Evolutionary conservation across 768 basidiomycete species (phyloP).

Genomic region (Auriscalpium vulgare): DNA sequence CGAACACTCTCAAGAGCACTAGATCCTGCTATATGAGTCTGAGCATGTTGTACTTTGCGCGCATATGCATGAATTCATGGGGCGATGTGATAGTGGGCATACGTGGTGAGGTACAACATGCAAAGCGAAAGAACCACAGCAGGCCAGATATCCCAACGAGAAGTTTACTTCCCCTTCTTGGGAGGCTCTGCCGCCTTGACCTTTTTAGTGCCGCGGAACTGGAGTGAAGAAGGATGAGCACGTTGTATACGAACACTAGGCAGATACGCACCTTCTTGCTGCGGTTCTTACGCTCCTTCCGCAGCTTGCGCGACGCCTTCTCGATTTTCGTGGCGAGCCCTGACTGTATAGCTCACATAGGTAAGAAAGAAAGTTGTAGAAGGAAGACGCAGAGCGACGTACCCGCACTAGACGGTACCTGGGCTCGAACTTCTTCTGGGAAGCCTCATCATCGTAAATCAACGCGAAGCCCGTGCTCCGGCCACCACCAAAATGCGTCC

Average conservation of each 20-base stretch:
- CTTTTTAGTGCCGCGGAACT: constrained; percentile 97
- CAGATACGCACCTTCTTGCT: constrained; percentile 84
- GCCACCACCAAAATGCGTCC: constrained; percentile 97
- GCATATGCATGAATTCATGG: constrained; percentile 29
- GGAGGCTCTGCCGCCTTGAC: constrained; percentile 83
- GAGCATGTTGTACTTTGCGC: neutral
- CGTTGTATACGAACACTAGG: constrained; percentile 1
- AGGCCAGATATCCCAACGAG: constrained; percentile 19
- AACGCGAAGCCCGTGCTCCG: constrained; percentile 94
- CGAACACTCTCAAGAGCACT: neutral
- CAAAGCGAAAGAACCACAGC: constrained; percentile 26
- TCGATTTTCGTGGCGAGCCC: constrained; percentile 72
- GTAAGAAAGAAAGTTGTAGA: neutral
- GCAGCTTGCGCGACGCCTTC: constrained; percentile 90
- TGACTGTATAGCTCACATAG: constrained; percentile 33
- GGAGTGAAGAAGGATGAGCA: constrained; percentile 1
- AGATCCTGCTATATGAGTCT: constrained; percentile 3
- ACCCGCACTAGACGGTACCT: constrained; percentile 92
- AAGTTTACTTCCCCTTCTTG: constrained; percentile 84
- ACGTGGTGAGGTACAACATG: constrained; percentile 35
- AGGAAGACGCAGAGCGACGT: constrained; percentile 27
- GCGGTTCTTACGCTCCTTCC: constrained; percentile 99
- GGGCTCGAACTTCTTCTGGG: constrained; percentile 97
- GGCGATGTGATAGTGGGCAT: constrained; percentile 21
- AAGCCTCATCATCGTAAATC: constrained; percentile 93